phyloP scores from a whole-genome alignment of 805 yeast genomes.

The Schizosaccharomyces octosporus region DNA sequence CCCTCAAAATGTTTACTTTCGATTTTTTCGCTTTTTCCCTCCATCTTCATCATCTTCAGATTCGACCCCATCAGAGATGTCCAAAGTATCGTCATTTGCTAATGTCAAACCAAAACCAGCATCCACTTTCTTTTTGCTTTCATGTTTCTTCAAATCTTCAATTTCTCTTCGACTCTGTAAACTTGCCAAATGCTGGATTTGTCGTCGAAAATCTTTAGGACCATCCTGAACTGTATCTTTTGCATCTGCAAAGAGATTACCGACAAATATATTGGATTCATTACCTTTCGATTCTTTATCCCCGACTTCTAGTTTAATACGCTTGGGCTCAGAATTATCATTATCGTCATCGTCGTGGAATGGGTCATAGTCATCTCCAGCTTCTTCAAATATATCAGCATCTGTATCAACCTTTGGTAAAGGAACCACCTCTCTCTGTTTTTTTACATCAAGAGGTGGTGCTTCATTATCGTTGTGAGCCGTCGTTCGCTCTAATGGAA shows the following conservation, averaged over 20 bases:
- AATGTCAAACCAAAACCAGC: not conserved
- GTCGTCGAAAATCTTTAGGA: not conserved
- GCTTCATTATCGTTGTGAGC: not conserved
- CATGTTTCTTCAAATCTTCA: not conserved
- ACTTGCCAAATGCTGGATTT: not conserved
- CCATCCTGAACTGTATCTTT: not conserved
- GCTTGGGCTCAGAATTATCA: not conserved
- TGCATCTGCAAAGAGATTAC: not conserved
- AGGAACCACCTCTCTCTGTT: not conserved
- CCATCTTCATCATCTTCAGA: not conserved
- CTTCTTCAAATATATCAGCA: not conserved
- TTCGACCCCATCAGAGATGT: not conserved
- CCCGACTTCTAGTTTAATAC: not conserved
- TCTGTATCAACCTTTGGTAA: not conserved
- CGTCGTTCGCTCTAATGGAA: not conserved
- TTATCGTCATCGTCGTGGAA: not conserved
- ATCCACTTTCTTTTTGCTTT: not conserved
- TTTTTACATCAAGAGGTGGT: not conserved
- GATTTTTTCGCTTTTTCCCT: not conserved
- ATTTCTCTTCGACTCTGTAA: not conserved
- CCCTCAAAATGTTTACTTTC: not conserved
- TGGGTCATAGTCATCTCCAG: not conserved
- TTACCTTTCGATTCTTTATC: not conserved
- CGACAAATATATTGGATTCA: not conserved
- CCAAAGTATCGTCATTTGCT: not conserved